phyloP scores from a whole-genome alignment of 2,329 filamentous ascomycete genomes.

The Pezicula carpinea region DNA sequence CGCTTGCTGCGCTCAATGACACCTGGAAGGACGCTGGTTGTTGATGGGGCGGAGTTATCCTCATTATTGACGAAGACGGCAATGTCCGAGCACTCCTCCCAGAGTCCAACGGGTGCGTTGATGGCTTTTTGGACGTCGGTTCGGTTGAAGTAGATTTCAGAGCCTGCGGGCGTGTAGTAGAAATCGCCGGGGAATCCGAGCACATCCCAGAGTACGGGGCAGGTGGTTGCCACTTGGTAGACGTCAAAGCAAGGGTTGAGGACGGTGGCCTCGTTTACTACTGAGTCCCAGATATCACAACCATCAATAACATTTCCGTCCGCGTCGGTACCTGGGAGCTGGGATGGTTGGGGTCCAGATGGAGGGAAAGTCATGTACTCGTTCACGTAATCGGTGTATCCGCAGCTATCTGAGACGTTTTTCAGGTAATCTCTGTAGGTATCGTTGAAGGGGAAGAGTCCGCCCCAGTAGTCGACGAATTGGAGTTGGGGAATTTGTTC shows the following conservation, averaged over 20 bases:
- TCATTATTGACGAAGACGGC: slow-evolving; percentile 41
- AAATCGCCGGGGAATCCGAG: slow-evolving; percentile 64
- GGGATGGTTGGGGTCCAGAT: slow-evolving; percentile 37
- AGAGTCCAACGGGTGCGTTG: slow-evolving; percentile 64
- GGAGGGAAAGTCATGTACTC: slow-evolving; percentile 67
- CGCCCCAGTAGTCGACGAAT: slow-evolving; percentile 56
- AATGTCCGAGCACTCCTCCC: slow-evolving; percentile 49
- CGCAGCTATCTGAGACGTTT: slow-evolving; percentile 50
- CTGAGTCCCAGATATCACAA: slow-evolving; percentile 55
- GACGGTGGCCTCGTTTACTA: slow-evolving; percentile 46
- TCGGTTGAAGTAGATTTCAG: slow-evolving; percentile 58
- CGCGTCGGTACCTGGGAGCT: slow-evolving; percentile 38
- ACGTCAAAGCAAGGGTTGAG: slow-evolving; percentile 77
- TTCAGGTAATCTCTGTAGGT: slow-evolving; percentile 49
- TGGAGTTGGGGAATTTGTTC: slow-evolving; percentile 45
- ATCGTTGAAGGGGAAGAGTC: slow-evolving; percentile 60
- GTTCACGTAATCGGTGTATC: slow-evolving; percentile 55
- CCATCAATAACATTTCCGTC: slow-evolving; percentile 32
- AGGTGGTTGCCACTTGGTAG: slow-evolving; percentile 69
- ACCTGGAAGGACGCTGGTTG: slow-evolving; percentile 55
- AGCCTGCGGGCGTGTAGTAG: slow-evolving; percentile 57
- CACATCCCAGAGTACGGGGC: slow-evolving; percentile 65
- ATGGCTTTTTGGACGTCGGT: slow-evolving; percentile 57
- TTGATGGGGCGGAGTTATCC: slow-evolving; percentile 51
- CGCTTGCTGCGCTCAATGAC: slow-evolving; percentile 71